Evolutionary conservation across 2,329 filamentous ascomycete genomes (phyloP), one percentile per base, ranked within the genome.

Genomic region (Ascochyta pisi): DNA sequence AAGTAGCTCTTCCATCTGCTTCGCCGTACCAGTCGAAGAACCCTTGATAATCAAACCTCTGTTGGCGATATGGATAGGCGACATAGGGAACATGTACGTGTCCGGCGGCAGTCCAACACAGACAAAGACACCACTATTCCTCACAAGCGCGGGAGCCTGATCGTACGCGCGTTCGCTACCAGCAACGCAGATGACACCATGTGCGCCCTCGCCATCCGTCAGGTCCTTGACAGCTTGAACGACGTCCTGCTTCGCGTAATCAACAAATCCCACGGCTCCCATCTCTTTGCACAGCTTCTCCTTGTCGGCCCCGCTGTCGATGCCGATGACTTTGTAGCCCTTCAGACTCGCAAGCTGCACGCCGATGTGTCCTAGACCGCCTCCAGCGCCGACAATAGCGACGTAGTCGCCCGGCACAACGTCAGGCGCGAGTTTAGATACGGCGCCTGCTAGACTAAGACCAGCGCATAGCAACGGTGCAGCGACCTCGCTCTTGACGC

Each of bases 291-390:
- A 87, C 77, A 92, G 83, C 61, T 84, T 79, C 67, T 80, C 83
- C 84, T 96, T 96, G 76, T 96, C 92, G 1, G 86, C 84, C 34
- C 92, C 93, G 47, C 84, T 86, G 71, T 96, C 93, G 65, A 97
- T 92, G 62, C 89, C 92, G 72, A 97, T 88, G 65, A 87, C 82
- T 62, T 88, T 84, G 54, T 96, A 81, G 50, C 93, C 93, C 90
- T 96, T 96, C 52, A 92, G 92, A 74, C 88, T 90, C 13, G 73
- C 72, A 77, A 96, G 96, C 78, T 96, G 92, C 64, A 91, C 82
- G 16, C 91, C 91, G 63, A 95, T 81, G 50, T 84, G 87, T 26
- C 91, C 91, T 50, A 96, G 83, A 60, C 91, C 90, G 71, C 92
- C 91, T 56, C 91, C 91, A 23, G 91, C 92, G 67, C 92, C 92